Evolutionary conservation across 176 grass and related monocot genomes (phyloP).

Genomic region (Avena eriantha): DNA sequence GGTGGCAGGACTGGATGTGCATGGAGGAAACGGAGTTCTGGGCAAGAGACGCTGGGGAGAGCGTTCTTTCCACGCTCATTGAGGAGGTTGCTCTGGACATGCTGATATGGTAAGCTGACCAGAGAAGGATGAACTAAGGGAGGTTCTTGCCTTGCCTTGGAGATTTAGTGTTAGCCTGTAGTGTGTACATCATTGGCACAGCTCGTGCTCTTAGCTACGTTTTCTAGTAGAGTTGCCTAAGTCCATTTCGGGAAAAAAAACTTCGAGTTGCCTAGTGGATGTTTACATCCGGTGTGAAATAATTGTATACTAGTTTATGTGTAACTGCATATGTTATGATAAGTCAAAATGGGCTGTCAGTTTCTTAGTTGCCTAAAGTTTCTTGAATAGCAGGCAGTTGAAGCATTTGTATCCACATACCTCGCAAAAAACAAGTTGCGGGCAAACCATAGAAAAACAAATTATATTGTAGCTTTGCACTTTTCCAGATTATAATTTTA

Average conservation of each 20-base stretch:
- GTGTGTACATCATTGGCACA: slow-evolving; percentile 18
- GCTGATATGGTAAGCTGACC: neutral
- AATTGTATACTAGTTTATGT: neutral
- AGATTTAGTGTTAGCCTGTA: slow-evolving; percentile 11
- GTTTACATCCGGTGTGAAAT: neutral
- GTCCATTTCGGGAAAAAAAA: too few relatives aligned
- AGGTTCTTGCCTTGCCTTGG: neutral
- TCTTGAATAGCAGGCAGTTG: neutral
- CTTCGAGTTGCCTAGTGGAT: neutral
- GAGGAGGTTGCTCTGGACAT: slow-evolving; percentile 62
- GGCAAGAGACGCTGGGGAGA: slow-evolving; percentile 49
- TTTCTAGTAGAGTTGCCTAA: neutral
- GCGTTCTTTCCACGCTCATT: slow-evolving; percentile 54
- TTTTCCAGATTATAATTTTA: too few relatives aligned
- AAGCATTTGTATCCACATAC: neutral
- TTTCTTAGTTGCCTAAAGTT: neutral
- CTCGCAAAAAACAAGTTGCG: neutral
- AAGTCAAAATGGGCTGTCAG: neutral
- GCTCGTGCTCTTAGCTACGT: slow-evolving; percentile 17
- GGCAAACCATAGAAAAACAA: too few relatives aligned
- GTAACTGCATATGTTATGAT: neutral
- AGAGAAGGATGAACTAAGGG: neutral
- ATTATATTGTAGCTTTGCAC: too few relatives aligned
- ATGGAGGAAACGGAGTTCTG: slow-evolving; percentile 67
- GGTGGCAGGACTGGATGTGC: slow-evolving; percentile 68